A percentile compares a stretch with the other conserved stretches of the same genome.
Evolutionary conservation across 1,139 yeast species (phyloP).

Genomic region (Protomyces inouyei): DNA sequence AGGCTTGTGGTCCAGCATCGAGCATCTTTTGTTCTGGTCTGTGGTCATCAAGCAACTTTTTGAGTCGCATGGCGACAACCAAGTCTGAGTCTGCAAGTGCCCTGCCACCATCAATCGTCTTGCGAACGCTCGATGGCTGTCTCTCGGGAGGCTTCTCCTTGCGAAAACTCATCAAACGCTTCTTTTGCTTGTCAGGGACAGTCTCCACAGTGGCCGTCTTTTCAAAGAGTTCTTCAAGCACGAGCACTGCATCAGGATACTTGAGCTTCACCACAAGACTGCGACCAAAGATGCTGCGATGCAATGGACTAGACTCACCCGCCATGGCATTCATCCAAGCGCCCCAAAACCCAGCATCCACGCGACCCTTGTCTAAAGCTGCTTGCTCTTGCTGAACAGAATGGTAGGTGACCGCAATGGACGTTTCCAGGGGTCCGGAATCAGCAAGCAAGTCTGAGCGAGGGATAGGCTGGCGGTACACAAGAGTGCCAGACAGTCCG

Average conservation of each 20-base stretch:
- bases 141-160: not conserved
- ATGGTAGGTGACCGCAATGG: not conserved
- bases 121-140: not conserved
- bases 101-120: not conserved
- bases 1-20: not conserved
- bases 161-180: not conserved
- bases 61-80: not conserved
- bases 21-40: not conserved
- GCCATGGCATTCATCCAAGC: slow-evolving; percentile 16
- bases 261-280: not conserved
- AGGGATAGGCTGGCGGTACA: not conserved
- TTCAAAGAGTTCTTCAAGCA: slow-evolving; percentile 5
- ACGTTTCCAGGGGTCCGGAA: not conserved
- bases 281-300: slow-evolving; percentile 10
- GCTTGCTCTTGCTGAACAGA: not conserved
- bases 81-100: not conserved
- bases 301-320: not conserved
- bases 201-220: not conserved
- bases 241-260: not conserved
- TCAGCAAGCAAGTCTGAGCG: not conserved
- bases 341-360: slow-evolving; percentile 8
- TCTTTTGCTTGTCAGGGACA: not conserved
- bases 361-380: not conserved
- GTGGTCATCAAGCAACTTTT: not conserved
- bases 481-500: slow-evolving; percentile 1